A percentile compares a stretch with the other conserved stretches of the same genome.
These are phyloP conservation scores for Fusarium acutatum DNA, from an alignment of 2,329 filamentous ascomycete species.

Conservation along the genomic window DNA sequence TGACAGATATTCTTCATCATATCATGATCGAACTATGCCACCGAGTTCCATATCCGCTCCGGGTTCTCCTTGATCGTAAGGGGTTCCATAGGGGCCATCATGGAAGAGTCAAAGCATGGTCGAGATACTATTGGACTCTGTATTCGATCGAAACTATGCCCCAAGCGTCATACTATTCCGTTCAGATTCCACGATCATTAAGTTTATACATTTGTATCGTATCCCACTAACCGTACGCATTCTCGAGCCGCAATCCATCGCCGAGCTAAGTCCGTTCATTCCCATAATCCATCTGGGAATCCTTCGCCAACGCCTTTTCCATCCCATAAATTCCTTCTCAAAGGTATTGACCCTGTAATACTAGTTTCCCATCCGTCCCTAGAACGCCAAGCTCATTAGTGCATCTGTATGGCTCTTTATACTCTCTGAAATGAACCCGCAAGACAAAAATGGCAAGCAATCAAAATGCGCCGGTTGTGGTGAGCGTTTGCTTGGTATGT, in stretches of 20 bases:
- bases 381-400: constrained; percentile 41
- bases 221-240: constrained; percentile 10
- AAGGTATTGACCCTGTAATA: constrained; percentile 20
- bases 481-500: constrained; percentile 14
- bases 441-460: constrained; percentile 8
- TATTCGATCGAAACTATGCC: background rate
- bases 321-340: constrained; percentile 20
- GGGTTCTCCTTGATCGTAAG: background rate
- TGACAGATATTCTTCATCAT: background rate
- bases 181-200: constrained; percentile 11
- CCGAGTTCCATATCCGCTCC: background rate
- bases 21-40: background rate
- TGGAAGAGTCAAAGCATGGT: background rate
- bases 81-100: background rate
- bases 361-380: constrained; percentile 24
- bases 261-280: constrained; percentile 5
- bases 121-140: background rate
- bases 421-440: constrained; percentile 17
- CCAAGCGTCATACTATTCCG: background rate
- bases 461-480: constrained; percentile 7
- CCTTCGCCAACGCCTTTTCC: constrained; percentile 34
- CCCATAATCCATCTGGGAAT: background rate
- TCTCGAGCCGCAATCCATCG: constrained; percentile 19
- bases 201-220: constrained; percentile 38
- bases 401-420: constrained; percentile 33